Evolutionary conservation across 2,329 filamentous ascomycete species (phyloP), one percentile per base, ranked within the genome.

Genomic region (Keithomyces neogunnii): DNA sequence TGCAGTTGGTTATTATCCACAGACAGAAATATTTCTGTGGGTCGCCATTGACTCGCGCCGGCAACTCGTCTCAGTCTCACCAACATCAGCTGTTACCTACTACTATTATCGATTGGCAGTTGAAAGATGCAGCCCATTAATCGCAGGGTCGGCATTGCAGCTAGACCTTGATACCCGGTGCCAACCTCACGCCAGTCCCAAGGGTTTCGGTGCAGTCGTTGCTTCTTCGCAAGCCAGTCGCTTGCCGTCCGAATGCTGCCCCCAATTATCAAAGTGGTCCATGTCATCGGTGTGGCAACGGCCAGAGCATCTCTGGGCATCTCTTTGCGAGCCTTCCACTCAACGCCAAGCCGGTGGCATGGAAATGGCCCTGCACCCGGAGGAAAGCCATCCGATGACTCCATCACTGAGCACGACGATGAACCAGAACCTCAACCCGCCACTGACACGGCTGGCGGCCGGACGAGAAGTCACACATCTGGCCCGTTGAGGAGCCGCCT

Each of bases 401-500:
- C 62, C 6, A 38, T 56, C 10, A 52, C 59, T 11, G 55, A 56
- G 44, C 59, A 66, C 29, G 62, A 64, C 30, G 62, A 61, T 31
- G 59, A 64, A 29, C 32, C 53, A 10, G 64, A 67, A 45, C 51
- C 59, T 10, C 60, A 65, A 43, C 55, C 60, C 19, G 57, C 60
- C 28, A 59, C 60, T 28, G 66, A 67, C 42, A 56, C 57, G 5
- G 47, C 56, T 2, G 54, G 59, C 26, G 62, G 61, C 7, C 64
- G 66, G 26, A 59, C 59, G 4, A 59, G 64, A 50, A 50, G 58
- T 48, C 58, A 62, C 19, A 49, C 59, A 2, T 52, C 59, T 6
- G 53, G 57, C 39, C 59, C 61, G 31, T 46, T 60, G 59, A 66
- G 63, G 55, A 62, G 57, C 51, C 65, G 67, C 32, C 59, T 62